Base-by-base conservation (phyloP, 2,329 filamentous ascomycete species). In the Fusarium nanum region DNA sequence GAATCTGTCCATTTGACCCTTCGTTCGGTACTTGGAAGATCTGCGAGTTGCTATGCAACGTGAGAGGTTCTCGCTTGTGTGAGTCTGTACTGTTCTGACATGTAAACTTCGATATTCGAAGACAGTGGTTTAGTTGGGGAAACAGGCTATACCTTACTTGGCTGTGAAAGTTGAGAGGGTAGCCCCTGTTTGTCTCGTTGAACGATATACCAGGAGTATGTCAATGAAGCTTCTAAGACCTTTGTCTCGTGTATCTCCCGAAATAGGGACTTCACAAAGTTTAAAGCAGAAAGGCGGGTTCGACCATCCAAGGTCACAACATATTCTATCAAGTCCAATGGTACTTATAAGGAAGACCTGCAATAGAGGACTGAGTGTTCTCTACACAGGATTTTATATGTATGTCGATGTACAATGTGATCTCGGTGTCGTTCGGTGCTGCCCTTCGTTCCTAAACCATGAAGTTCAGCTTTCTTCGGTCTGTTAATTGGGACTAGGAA, bases 401-500 rank as follows among this genome's bases (percentile, higher is more conserved):
- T 34, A 34, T 34, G 32, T 34, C 9, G 32, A 34, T 34, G 2
- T 34, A 34, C 2, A 3, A 34, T 18, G 5, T 34, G 32, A 9
- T 34, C 4, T 34, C 6, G 8, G 8, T 34, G 8, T 34, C 8
- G 18, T 34, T 34, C 12, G 16, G 8, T 34, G 5, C 7, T 34
- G 8, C 5, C 8, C 32, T 34, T 1, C 1, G 8, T 9, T 34
- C 32, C 8, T 18, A 1, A 34, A 18, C 16, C 32, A 16, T 10
- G 0, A 5, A 37, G 0, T n/a, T 9, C 32, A 37, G 16, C 32
- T 5, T n/a, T 37, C 1, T 37, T 18, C 16, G 3, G 5, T 37
- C 16, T 37, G 3, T 37, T 37, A 6, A 37, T 37, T 6, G 32
- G 30, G 5, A 16, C 7, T 18, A 34, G 16, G 8, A 18, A 34